Base-by-base conservation (phyloP, 345 rosid species). In the Pistacia atlantica region DNA sequence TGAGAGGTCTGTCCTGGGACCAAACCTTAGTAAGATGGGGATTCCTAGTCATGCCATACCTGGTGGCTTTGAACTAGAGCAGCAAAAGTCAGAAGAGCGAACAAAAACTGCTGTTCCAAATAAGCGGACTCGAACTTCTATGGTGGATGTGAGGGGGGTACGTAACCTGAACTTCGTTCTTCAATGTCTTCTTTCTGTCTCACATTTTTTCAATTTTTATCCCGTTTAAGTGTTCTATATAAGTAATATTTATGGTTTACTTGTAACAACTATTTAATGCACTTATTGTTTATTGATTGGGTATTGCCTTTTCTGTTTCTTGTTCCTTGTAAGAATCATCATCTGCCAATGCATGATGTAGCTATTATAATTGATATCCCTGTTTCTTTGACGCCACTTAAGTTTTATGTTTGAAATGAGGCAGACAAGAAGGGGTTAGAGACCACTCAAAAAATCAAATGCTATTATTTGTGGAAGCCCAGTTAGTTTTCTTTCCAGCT, bases 121-220 rank as follows among this genome's bases (percentile, higher is more conserved):
- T 85, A 95, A 95, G 82, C 93, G 98, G 69, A 88, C 97, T 60
- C 97, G 99, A 77, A 96, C 97, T 71, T 92, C 97, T 76, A 69
- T 96, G 92, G 91, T 85, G 89, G 97, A 86, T 84, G 76, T 78
- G 69, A 85, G 84, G 91, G 91, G 84, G 92, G 91, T 89, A 80
- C 82, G 89, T 84, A 76, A 64, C 76, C 71, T 74, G 73, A 65
- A 71, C 60, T 68, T 78, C 16, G 60, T 72, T 46, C 74, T 76
- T 73, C 54, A 62, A 37, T 18, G n/a, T 60, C 9, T 79, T 46
- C 42, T 67, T 76, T 20, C 33, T 45, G 54, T 31, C 20, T 45
- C 59, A 20, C 58, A 11, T 55, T 54, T 72, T 22, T 2, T n/a
- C 42, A 13, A 20, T 59, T n/a, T 12, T 60, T 45, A 68, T 67